Conservation (phyloP, 1,139 yeast species). For the Geotrichum siamense region DNA sequence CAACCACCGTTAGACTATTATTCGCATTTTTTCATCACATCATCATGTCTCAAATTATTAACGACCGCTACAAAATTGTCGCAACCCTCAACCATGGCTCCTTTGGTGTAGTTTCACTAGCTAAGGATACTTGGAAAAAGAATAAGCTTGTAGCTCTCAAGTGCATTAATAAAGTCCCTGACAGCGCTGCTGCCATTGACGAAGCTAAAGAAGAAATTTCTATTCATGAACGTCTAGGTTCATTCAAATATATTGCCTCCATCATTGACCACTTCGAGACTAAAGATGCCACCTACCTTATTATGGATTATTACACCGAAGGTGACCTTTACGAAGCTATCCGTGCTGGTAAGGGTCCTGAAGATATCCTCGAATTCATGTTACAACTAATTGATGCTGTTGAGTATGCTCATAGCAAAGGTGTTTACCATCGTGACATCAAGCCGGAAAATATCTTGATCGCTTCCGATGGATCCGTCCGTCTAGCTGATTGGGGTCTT, state of each 20-base stretch:
- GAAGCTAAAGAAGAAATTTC: conserved; percentile 78
- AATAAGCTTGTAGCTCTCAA: conserved; percentile 72
- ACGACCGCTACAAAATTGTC: conserved; percentile 58
- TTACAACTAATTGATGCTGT: conserved; percentile 72
- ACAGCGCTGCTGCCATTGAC: conserved; percentile 18
- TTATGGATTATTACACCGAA: conserved; percentile 80
- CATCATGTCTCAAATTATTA: conserved; percentile 29
- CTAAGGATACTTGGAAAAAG: conserved; percentile 53
- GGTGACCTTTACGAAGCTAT: conserved; percentile 95
- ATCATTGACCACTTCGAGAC: conserved; percentile 74
- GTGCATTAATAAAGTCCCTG: conserved; percentile 45
- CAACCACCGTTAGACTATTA: conserved; percentile 2
- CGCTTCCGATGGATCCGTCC: conserved; percentile 59
- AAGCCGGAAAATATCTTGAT: conserved; percentile 86
- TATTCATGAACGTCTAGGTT: conserved; percentile 63
- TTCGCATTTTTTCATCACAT: conserved; percentile 2
- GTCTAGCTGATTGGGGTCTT: conserved; percentile 87
- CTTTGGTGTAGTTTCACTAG: conserved; percentile 84
- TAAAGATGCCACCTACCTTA: conserved; percentile 43
- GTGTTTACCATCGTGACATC: conserved; percentile 79
- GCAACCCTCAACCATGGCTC: conserved; percentile 88
- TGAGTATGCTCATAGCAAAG: conserved; percentile 63
- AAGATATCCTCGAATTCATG: conserved; percentile 66
- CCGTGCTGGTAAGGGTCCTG: conserved; percentile 66
- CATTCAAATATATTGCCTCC: conserved; percentile 54